Evolutionary conservation across 106 monocot species (phyloP).

Genomic region (Dendrobium officinale): DNA sequence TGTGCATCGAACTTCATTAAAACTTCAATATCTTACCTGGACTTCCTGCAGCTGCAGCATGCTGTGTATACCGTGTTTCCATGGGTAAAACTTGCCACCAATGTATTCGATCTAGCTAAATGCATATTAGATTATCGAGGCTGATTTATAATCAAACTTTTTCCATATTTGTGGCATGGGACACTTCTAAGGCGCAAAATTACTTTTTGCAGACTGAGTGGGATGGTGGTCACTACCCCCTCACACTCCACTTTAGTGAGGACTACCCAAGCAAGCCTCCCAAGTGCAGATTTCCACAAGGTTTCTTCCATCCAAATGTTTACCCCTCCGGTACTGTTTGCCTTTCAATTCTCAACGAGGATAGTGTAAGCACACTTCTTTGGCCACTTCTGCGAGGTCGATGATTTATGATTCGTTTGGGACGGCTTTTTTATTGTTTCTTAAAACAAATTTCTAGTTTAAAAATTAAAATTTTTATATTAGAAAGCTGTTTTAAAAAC

Average conservation of each 20-base stretch:
- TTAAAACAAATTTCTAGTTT: too few relatives aligned
- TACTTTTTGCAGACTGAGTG: constrained; percentile 26
- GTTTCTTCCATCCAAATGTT: constrained; percentile 41
- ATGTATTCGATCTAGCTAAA: not conserved
- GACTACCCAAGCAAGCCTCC: constrained; percentile 43
- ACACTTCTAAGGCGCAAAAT: not conserved
- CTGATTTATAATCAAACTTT: not conserved
- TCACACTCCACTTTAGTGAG: constrained; percentile 26
- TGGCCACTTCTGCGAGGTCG: not conserved
- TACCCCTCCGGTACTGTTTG: constrained; percentile 39
- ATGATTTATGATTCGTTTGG: not conserved
- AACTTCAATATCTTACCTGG: too few relatives aligned
- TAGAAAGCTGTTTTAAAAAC: too few relatives aligned
- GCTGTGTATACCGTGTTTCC: not conserved
- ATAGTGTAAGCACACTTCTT: constrained; percentile 13
- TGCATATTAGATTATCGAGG: not conserved
- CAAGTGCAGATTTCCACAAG: constrained; percentile 40
- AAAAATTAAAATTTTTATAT: too few relatives aligned
- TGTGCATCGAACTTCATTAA: too few relatives aligned
- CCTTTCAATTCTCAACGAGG: constrained; percentile 43
- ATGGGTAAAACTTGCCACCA: not conserved
- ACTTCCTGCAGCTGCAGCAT: not conserved
- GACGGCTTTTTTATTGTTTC: too few relatives aligned
- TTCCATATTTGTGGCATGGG: not conserved
- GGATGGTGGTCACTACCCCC: constrained; percentile 32